Conservation (phyloP, 306 rosid genomes). For the Casuarina equisetifolia region DNA sequence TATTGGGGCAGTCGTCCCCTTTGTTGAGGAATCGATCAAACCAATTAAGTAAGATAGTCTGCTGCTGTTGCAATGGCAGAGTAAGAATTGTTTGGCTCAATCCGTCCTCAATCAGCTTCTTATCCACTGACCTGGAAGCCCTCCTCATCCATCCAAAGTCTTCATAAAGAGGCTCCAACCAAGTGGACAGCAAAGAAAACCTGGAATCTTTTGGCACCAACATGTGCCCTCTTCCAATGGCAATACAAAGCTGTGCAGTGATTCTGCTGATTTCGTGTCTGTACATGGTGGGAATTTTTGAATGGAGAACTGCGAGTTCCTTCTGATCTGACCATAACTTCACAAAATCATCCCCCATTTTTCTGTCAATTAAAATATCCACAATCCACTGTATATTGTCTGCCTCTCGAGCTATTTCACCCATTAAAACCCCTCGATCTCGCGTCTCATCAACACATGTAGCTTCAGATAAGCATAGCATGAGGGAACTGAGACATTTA, state of each 20-base stretch:
- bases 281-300: slow-evolving; percentile 61
- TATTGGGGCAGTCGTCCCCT: slow-evolving; percentile 90
- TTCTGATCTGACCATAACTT: slow-evolving; percentile 90
- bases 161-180: slow-evolving; percentile 88
- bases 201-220: slow-evolving; percentile 75
- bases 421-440: slow-evolving; percentile 61
- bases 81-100: slow-evolving; percentile 82
- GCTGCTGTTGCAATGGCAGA: slow-evolving; percentile 80
- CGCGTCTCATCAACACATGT: slow-evolving; percentile 34
- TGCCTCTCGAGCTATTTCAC: slow-evolving; percentile 80
- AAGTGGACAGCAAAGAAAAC: slow-evolving; percentile 67
- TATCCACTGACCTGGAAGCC: slow-evolving; percentile 61
- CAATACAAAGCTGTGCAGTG: slow-evolving; percentile 80
- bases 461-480: slow-evolving; percentile 68
- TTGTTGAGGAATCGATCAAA: slow-evolving; percentile 78
- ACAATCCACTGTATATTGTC: slow-evolving; percentile 91
- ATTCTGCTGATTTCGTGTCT: slow-evolving; percentile 80
- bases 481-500: slow-evolving; percentile 65
- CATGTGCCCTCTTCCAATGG: slow-evolving; percentile 73
- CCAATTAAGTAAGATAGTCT: slow-evolving; percentile 69
- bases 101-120: slow-evolving; percentile 81
- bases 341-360: slow-evolving; percentile 77
- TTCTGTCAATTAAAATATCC: slow-evolving; percentile 61
- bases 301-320: slow-evolving; percentile 78
- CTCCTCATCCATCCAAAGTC: slow-evolving; percentile 94